phyloP scores from a whole-genome alignment of 140 eudicot species.

The Flaveria floridana region DNA sequence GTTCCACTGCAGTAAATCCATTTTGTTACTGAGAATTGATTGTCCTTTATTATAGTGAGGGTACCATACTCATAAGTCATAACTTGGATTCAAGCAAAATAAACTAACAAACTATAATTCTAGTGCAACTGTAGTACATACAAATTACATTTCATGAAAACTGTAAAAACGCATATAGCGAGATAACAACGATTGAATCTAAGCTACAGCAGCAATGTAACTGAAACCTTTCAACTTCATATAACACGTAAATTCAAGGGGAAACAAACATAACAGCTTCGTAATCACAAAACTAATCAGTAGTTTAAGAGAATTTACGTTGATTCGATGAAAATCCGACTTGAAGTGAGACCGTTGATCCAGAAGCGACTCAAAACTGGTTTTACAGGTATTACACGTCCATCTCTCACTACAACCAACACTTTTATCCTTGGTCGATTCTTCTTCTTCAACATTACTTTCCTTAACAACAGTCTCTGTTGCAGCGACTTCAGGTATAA shows the following conservation, averaged over 20 bases:
- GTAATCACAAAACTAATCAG: not conserved
- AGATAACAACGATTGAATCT: conserved; percentile 10
- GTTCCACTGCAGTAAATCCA: not conserved
- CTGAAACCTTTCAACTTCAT: no score
- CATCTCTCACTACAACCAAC: conserved; percentile 47
- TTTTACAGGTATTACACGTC: conserved; percentile 79
- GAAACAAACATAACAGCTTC: not conserved
- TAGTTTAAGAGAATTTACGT: conserved; percentile 39
- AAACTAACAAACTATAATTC: not conserved
- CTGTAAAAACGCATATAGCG: not conserved
- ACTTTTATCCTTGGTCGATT: conserved; percentile 25
- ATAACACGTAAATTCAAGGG: not conserved
- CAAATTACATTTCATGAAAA: no score
- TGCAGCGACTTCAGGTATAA: conserved; percentile 20
- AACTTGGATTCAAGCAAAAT: conserved; percentile 1
- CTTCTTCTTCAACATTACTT: conserved; percentile 22
- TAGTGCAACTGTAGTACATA: no score
- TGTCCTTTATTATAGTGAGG: no score
- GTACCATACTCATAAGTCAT: not conserved
- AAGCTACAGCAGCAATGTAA: not conserved
- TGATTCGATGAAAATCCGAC: conserved; percentile 90
- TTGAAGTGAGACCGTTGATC: conserved; percentile 93
- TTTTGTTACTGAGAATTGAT: no score
- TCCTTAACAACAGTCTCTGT: conserved; percentile 3
- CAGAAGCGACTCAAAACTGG: conserved; percentile 65